phyloP scores from a whole-genome alignment of 768 basidiomycete species.

The Psilocybe cubensis region DNA sequence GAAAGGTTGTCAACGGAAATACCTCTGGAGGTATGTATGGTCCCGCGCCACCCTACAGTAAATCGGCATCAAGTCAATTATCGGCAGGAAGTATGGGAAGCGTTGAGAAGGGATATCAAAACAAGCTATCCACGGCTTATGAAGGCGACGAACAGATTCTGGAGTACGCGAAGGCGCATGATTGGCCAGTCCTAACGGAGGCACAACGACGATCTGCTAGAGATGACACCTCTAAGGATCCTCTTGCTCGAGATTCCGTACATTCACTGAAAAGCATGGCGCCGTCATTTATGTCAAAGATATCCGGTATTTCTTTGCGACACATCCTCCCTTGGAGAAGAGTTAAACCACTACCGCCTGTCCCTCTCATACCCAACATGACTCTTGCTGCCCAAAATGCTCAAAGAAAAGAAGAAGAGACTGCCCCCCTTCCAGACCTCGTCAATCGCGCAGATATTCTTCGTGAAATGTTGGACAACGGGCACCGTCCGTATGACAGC shows the following conservation, averaged over 20 bases:
- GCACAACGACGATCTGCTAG: constrained; percentile 11
- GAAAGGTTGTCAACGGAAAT: constrained; percentile 28
- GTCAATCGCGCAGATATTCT: constrained; percentile 53
- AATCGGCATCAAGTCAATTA: constrained; percentile 22
- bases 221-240: constrained; percentile 12
- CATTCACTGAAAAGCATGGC: constrained; percentile 51
- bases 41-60: constrained; percentile 31
- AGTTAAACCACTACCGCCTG: constrained; percentile 60
- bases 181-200: constrained; percentile 16
- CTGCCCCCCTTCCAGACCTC: constrained; percentile 52
- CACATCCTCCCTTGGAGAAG: constrained; percentile 45
- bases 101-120: constrained; percentile 20
- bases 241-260: constrained; percentile 40
- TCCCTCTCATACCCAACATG: constrained; percentile 54
- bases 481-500: constrained; percentile 55
- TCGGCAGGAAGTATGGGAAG: constrained; percentile 24
- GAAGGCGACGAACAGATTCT: constrained; percentile 20
- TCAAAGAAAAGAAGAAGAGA: constrained; percentile 47
- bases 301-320: constrained; percentile 44
- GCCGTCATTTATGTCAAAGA: constrained; percentile 54
- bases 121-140: constrained; percentile 24
- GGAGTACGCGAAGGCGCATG: constrained; percentile 13
- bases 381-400: constrained; percentile 44
- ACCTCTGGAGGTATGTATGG: constrained; percentile 27
- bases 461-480: constrained; percentile 53